A percentile compares a stretch with the other conserved stretches of the same genome.
These are phyloP conservation scores for Pseudocercospora crystallina DNA, from an alignment of 2,329 filamentous ascomycete genomes.

Conservation along the genomic window DNA sequence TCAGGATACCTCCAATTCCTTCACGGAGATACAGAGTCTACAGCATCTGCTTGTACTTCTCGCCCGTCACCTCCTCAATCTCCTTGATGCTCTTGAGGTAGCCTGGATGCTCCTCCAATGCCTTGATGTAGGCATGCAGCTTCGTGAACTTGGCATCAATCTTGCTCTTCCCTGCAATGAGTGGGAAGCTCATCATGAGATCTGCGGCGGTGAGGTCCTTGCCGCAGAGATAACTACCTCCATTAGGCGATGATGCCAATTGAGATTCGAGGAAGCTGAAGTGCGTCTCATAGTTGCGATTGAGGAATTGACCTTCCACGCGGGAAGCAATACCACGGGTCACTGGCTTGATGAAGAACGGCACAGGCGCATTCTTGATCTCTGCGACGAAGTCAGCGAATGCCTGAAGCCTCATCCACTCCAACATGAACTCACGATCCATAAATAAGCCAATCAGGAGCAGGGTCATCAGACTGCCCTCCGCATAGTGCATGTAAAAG, in stretches of 20 bases:
- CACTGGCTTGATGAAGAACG: conserved; percentile 69
- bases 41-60: conserved; percentile 22
- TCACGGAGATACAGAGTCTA: background rate
- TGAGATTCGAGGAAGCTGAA: conserved; percentile 54
- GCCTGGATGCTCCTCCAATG: conserved; percentile 44
- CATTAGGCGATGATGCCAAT: conserved; percentile 46
- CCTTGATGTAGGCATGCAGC: conserved; percentile 47
- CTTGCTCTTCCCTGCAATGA: conserved; percentile 46
- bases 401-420: background rate
- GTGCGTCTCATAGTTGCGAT: conserved; percentile 49
- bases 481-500: conserved; percentile 79
- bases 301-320: conserved; percentile 47
- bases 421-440: conserved; percentile 43
- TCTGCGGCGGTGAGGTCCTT: conserved; percentile 52
- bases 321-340: conserved; percentile 55
- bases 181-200: conserved; percentile 53
- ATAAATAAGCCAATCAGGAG: conserved; percentile 66
- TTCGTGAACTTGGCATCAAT: conserved; percentile 49
- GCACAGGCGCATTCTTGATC: conserved; percentile 53
- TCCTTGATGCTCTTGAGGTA: conserved; percentile 52
- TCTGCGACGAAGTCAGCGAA: conserved; percentile 18
- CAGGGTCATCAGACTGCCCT: conserved; percentile 77
- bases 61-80: conserved; percentile 45
- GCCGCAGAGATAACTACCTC: conserved; percentile 54
- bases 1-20: too few relatives aligned